A percentile compares a stretch with the other conserved stretches of the same genome.
phyloP scores from a whole-genome alignment of 441 rosid genomes.

The Viola pubescens region DNA sequence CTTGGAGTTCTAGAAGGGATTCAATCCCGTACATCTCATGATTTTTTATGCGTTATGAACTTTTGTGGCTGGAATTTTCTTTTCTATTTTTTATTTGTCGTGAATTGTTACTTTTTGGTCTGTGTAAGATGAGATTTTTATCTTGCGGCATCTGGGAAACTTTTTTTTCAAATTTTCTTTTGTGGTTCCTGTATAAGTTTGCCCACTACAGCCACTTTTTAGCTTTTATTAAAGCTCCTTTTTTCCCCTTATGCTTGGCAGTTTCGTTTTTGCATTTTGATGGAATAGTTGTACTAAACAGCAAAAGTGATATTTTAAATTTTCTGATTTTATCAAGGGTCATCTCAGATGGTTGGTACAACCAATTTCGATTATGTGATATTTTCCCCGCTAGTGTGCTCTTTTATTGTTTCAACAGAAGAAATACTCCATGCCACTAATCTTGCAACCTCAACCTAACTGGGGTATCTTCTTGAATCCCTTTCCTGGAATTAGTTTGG shows the following conservation, averaged over 20 bases:
- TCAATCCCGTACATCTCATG: background rate
- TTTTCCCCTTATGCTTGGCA: conserved; percentile 1
- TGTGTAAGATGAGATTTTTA: background rate
- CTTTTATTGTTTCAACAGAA: background rate
- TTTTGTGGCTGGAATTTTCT: background rate
- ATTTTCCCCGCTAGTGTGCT: background rate
- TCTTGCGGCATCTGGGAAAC: conserved; percentile 12
- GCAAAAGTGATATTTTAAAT: background rate
- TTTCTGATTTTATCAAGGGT: conserved; percentile 9
- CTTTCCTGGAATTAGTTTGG: too few species aligned
- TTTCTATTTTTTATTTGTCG: too few species aligned
- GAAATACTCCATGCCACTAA: background rate
- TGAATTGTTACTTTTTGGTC: background rate
- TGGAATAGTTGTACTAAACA: background rate
- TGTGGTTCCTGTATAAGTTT: conserved; percentile 7
- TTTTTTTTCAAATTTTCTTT: background rate
- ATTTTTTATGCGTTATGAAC: background rate
- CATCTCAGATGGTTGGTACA: conserved; percentile 9
- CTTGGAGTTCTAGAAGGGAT: background rate
- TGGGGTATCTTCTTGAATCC: too few species aligned
- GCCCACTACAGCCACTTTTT: conserved; percentile 12
- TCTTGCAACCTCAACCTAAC: too few species aligned
- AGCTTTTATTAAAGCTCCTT: conserved; percentile 12
- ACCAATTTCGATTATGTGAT: background rate
- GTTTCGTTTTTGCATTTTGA: background rate